phyloP scores from a whole-genome alignment of 2,329 filamentous ascomycete species.

The Thielaviopsis ethacetica region DNA sequence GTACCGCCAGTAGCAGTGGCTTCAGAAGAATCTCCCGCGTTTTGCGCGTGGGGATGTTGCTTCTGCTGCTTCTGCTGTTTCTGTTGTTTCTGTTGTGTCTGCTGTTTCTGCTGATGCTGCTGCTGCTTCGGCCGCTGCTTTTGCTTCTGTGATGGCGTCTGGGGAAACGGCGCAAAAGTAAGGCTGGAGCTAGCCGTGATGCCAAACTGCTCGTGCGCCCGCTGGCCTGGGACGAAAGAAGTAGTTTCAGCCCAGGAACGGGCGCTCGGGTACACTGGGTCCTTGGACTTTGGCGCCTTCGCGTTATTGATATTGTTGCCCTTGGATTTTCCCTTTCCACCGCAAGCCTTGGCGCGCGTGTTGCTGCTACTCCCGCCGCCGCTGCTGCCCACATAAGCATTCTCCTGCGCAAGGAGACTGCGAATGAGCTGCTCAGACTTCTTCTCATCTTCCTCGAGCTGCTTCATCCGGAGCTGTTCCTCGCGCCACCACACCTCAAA shows the following conservation, averaged over 20 bases:
- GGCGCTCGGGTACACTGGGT: background rate
- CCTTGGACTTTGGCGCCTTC: background rate
- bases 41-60: background rate
- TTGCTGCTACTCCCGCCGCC: background rate
- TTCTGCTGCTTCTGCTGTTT: background rate
- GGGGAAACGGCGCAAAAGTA: background rate
- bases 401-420: conserved; percentile 1
- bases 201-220: background rate
- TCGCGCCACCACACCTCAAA: conserved; percentile 96
- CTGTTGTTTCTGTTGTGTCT: no score
- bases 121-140: background rate
- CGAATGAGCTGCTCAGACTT: conserved; percentile 7
- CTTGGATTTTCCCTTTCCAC: background rate
- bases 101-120: no score
- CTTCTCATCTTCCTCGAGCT: conserved; percentile 30
- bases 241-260: background rate
- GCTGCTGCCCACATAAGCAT: background rate
- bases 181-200: background rate
- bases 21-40: background rate
- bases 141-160: background rate
- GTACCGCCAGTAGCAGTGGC: no score
- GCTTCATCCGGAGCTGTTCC: conserved; percentile 56
- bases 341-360: background rate
- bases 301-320: background rate
- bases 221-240: background rate